Base-by-base conservation (phyloP, 2,329 filamentous ascomycete genomes). In the Microdochium trichocladiopsis region DNA sequence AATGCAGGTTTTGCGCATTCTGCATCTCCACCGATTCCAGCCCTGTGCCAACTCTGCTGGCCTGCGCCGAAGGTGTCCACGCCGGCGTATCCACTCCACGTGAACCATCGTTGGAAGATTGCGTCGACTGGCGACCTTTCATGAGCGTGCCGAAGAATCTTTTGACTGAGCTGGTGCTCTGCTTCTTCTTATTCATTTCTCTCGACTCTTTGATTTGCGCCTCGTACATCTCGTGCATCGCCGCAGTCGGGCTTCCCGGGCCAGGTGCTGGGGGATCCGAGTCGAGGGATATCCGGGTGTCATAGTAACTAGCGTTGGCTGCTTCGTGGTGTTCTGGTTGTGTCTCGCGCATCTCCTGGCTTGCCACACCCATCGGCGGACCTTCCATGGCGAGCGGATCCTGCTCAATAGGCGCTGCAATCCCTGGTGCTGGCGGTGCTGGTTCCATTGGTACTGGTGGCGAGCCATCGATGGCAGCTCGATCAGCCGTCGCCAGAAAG, bases 321-420 rank as follows among this genome's bases (percentile, higher is more conserved):
- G 64, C 64, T 47, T 59, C 60, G 58, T 58, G 55, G 16, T 57
- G 51, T 22, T 55, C 51, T 48, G 61, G 53, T 25, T 52, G 52
- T 31, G 52, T 54, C 37, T 52, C n/a, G n/a, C 51, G 48, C 41
- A 50, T 54, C 47, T 55, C 58, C 51, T 56, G n/a, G 6, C 8
- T n/a, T 59, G 50, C 59, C 69, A 69, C 68, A 71, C 91, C 47
- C 23, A 6, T 21, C 18, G 25, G 9, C 22, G 14, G n/a, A 22
- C 6, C 11, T 22, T 16, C 3, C 5, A 8, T 18, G 6, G n/a
- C 41, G 11, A 18, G 11, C 6, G 18, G 22, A 18, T 22, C 41
- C 14, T 12, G 16, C 18, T 11, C 33, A 8, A 11, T 8, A 21
- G 12, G 4, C 11, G n/a, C 6, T 45, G 41, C 14, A 21, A 45